A percentile compares a stretch with the other conserved stretches of the same genome.
These are phyloP conservation scores for Rosa lucieae DNA, from an alignment of 306 rosid species.

Conservation along the genomic window DNA sequence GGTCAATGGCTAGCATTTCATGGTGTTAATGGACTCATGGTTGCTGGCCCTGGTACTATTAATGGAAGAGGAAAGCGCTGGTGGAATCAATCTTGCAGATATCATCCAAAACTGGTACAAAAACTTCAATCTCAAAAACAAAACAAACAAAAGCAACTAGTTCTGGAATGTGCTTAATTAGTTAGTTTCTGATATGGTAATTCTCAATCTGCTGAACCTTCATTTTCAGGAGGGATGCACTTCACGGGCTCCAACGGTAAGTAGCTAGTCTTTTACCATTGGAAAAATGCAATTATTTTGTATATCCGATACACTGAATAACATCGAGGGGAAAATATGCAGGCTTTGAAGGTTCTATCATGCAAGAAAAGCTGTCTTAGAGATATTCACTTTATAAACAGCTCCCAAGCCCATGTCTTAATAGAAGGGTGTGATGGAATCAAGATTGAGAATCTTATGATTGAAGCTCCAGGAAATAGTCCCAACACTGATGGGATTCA, in stretches of 20 bases:
- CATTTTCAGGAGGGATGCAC: conserved; percentile 32
- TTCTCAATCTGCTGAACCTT: neutral
- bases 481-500: conserved; percentile 47
- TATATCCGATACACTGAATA: neutral
- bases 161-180: neutral
- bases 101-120: conserved; percentile 36
- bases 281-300: neutral
- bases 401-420: conserved; percentile 28
- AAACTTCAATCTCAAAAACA: neutral
- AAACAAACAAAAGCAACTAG: neutral
- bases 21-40: conserved; percentile 27
- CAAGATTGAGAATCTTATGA: conserved; percentile 17
- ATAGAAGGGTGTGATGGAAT: conserved; percentile 22
- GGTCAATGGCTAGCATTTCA: conserved; percentile 39
- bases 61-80: conserved; percentile 35
- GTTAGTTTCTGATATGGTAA: neutral
- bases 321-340: neutral
- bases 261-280: conserved; percentile 3
- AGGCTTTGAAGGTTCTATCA: conserved; percentile 38
- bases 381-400: conserved; percentile 29
- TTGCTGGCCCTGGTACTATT: conserved; percentile 35
- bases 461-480: conserved; percentile 38
- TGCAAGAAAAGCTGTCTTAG: conserved; percentile 25
- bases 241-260: conserved; percentile 44
- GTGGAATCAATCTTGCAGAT: conserved; percentile 48